Evolutionary conservation across 106 monocot species (phyloP).

Genomic region (Phalaenopsis aphrodite): DNA sequence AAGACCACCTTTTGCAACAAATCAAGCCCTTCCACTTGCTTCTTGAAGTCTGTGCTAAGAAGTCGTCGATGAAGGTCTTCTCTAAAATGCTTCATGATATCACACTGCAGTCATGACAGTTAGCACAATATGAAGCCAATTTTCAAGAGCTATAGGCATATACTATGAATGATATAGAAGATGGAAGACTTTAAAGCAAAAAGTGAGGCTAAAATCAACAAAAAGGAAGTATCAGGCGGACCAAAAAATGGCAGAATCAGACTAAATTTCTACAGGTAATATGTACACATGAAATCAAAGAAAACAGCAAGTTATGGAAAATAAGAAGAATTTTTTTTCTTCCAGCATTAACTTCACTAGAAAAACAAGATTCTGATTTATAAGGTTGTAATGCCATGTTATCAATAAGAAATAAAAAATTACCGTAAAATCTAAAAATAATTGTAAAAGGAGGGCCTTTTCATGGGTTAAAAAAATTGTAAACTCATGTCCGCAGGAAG

Average conservation of each 20-base stretch:
- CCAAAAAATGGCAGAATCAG: background rate
- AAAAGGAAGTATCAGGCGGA: background rate
- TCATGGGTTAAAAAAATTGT: background rate
- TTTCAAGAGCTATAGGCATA: background rate
- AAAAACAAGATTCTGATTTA: background rate
- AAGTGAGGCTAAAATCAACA: background rate
- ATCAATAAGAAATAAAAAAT: background rate
- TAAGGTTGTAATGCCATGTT: background rate
- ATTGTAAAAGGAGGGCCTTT: background rate
- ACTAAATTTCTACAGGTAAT: background rate
- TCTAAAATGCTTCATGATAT: conserved; percentile 77
- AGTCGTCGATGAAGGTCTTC: conserved; percentile 87
- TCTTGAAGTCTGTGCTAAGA: conserved; percentile 88
- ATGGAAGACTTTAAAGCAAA: background rate
- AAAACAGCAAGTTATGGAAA: background rate
- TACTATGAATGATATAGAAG: background rate
- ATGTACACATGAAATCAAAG: background rate
- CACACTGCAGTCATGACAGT: conserved; percentile 40
- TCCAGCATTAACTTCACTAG: background rate
- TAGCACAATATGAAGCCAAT: background rate
- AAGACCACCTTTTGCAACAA: conserved; percentile 78
- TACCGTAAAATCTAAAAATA: background rate
- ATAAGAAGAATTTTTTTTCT: background rate
- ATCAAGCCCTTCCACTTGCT: conserved; percentile 98
- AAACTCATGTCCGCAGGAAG: background rate